Percentiles rank a stretch among this genome's conserved stretches.
Conservation (phyloP, 2,329 filamentous ascomycete genomes). For the Neofusicoccum sp. region DNA sequence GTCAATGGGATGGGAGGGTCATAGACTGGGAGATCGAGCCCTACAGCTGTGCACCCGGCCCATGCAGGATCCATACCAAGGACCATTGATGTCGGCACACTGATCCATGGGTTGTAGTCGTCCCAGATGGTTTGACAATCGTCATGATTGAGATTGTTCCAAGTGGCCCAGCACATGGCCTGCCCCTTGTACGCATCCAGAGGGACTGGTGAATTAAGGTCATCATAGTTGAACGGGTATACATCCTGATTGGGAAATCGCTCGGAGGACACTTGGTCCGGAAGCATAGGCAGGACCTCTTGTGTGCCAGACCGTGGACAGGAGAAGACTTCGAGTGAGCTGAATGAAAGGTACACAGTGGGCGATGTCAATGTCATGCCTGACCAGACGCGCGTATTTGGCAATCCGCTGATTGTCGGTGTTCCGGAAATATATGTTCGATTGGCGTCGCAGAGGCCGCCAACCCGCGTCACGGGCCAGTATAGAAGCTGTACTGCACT, state of each 20-base stretch:
- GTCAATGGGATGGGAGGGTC: background rate
- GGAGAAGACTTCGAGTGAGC: background rate
- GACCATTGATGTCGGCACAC: background rate
- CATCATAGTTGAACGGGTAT: background rate
- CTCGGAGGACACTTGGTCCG: background rate
- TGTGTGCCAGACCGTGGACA: background rate
- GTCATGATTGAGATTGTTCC: background rate
- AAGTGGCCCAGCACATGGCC: background rate
- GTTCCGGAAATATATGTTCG: background rate
- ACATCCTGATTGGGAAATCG: background rate
- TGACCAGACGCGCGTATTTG: background rate
- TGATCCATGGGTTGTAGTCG: conserved; percentile 4
- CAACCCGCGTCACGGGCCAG: background rate
- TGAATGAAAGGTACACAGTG: background rate
- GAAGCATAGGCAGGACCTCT: background rate
- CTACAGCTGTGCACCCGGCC: background rate
- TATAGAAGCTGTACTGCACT: background rate
- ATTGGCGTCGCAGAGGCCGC: background rate
- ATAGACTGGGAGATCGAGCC: background rate
- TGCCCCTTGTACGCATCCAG: background rate
- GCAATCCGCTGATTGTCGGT: background rate
- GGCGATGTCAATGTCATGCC: background rate
- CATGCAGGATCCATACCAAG: background rate
- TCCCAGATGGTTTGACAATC: background rate
- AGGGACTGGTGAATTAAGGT: background rate